phyloP scores from a whole-genome alignment of 2,329 filamentous ascomycete species.

The Periconia digitata region DNA sequence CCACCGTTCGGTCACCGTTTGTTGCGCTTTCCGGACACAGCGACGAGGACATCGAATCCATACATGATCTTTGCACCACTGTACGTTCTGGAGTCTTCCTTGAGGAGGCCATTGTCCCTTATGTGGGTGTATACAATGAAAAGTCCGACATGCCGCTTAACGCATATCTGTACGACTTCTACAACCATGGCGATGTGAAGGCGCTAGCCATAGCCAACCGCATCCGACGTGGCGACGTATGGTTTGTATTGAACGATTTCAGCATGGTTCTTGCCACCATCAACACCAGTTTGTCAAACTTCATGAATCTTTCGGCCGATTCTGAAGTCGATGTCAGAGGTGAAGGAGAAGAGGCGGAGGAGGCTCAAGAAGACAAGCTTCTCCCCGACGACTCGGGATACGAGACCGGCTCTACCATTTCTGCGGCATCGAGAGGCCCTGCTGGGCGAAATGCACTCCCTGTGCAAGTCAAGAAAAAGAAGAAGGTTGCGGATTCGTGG shows the following conservation, averaged over 20 bases:
- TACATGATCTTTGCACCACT: conserved; percentile 68
- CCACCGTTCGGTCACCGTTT: conserved; percentile 66
- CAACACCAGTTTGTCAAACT: conserved; percentile 62
- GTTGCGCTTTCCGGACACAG: conserved; percentile 69
- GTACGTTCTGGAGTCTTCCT: conserved; percentile 71
- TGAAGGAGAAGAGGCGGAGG: conserved; percentile 54
- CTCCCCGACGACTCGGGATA: conserved; percentile 30
- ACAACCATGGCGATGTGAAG: conserved; percentile 67
- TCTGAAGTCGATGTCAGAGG: conserved; percentile 54
- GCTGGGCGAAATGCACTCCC: conserved; percentile 32
- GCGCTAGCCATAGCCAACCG: conserved; percentile 66
- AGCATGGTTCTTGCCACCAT: conserved; percentile 70
- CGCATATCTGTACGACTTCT: conserved; percentile 75
- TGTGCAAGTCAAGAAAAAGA: conserved; percentile 43
- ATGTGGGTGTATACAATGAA: conserved; percentile 63
- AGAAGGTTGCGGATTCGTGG: conserved; percentile 45
- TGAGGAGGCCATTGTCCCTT: conserved; percentile 71
- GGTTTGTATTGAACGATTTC: conserved; percentile 72
- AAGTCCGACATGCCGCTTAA: conserved; percentile 60
- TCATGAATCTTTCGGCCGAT: conserved; percentile 53
- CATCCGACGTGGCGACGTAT: conserved; percentile 67
- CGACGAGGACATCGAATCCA: conserved; percentile 67
- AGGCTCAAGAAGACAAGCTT: conserved; percentile 45
- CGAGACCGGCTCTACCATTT: conserved; percentile 22
- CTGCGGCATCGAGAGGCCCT: conserved; percentile 27